Evolutionary conservation across 257 asterid genomes (phyloP), one percentile per base, ranked within the genome.

Genomic region (Solanum etuberosum): DNA sequence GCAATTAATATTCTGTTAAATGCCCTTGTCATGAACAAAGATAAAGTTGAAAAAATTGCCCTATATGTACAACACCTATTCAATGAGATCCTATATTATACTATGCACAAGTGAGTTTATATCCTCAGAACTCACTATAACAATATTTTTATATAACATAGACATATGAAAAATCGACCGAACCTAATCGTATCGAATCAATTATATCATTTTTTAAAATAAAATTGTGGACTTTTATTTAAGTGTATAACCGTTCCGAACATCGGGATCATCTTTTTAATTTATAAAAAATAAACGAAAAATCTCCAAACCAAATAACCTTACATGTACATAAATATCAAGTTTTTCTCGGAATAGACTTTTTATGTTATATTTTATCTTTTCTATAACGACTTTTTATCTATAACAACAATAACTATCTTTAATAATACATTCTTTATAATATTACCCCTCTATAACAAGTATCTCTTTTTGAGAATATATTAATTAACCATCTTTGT

Each of bases 1-100:
- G 18, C 67, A 46, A 27, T 80, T 80, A 80, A 29, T 29, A 80
- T 80, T 29, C 85, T 80, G 85, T 80, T 80, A 80, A 80, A 46
- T 80, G 67, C 67, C 67, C 57, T 46, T 46, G 67, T 80, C 67
- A 74, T 74, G 34, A 48, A 46, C 57, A 46, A 29, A 80, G 42
- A 46, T 80, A 46, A 46, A 80, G 40, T 43, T 80, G 63, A 80
- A 80, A 74, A 10, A 5, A 5, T 38, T 74, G 57, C 18, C 34
- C 34, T 38, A 74, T 74, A 11, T 21, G 83, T 72, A 14, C 29
- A 21, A 78, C 16, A 78, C 25, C 37, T 78, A 78, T 42, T 78
- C 20, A 46, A 80, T 80, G 9, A 46, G 42, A 80, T 80, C 10
- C 6, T 29, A 29, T 61, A 20, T 51, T 18, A 9, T 20, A 0